Percentiles rank a stretch among this genome's conserved stretches.
These are phyloP conservation scores for Pugionium dolabratum DNA, from an alignment of 345 rosid genomes.

Conservation along the genomic window DNA sequence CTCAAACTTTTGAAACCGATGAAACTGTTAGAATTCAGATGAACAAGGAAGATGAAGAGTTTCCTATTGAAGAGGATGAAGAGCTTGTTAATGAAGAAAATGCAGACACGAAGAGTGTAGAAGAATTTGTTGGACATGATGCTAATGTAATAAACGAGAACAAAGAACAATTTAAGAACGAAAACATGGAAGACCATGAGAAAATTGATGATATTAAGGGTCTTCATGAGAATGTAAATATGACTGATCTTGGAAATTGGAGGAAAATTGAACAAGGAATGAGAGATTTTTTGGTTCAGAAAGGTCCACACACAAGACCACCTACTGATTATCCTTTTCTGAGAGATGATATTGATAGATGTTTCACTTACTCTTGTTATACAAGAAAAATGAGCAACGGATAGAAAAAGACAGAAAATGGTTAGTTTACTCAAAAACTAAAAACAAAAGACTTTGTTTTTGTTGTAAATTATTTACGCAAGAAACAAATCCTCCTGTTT, in stretches of 20 bases:
- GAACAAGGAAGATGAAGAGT: not conserved
- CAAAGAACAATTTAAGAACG: not conserved
- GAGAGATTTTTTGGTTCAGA: conserved; percentile 18
- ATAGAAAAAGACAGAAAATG: conserved; percentile 9
- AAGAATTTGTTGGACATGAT: not conserved
- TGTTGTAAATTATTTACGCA: conserved; percentile 6
- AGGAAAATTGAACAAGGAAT: not conserved
- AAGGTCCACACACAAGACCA: not conserved
- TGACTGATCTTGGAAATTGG: conserved; percentile 11
- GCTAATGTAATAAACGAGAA: not conserved
- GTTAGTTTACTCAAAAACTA: conserved; percentile 16
- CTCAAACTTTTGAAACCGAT: not conserved
- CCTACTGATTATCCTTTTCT: not conserved
- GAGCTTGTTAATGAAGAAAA: not conserved
- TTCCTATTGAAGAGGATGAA: not conserved
- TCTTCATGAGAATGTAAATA: not conserved
- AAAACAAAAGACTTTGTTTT: conserved; percentile 9
- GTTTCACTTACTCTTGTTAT: conserved; percentile 5
- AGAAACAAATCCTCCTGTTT: not conserved
- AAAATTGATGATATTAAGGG: not conserved
- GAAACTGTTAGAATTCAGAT: not conserved
- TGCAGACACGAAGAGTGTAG: not conserved
- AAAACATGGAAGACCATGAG: not conserved
- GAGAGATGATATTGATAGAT: not conserved
- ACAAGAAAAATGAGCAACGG: not conserved